These are phyloP conservation scores for Neurospora tetrasperma DNA, from an alignment of 495 filamentous ascomycete genomes.

Conservation along the genomic window DNA sequence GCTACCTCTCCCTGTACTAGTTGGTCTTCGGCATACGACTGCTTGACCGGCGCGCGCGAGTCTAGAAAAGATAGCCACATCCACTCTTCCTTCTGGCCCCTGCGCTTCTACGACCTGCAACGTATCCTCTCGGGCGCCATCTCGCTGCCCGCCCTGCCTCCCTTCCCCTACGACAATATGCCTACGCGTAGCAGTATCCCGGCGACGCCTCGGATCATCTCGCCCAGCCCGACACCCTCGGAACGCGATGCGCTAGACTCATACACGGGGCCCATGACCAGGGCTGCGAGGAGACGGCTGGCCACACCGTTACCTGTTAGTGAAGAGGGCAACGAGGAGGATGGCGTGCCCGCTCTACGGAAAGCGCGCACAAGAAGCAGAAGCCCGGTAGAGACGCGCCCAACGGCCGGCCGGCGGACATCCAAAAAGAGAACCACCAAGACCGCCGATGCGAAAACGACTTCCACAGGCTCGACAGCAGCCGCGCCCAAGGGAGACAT, in stretches of 20 bases:
- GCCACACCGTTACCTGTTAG: constrained; percentile 30
- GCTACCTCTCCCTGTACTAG: neutral
- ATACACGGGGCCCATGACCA: constrained; percentile 53
- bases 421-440: constrained; percentile 17
- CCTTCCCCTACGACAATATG: constrained; percentile 32
- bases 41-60: constrained; percentile 19
- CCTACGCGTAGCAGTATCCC: constrained; percentile 28
- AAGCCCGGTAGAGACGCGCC: constrained; percentile 39
- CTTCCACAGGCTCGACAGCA: constrained; percentile 2
- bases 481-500: constrained; percentile 1
- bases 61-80: constrained; percentile 41
- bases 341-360: constrained; percentile 28
- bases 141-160: constrained; percentile 34
- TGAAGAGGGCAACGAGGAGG: constrained; percentile 23
- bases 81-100: constrained; percentile 33
- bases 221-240: constrained; percentile 56
- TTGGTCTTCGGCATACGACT: neutral
- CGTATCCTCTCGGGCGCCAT: constrained; percentile 45
- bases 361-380: constrained; percentile 39
- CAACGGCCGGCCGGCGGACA: constrained; percentile 37
- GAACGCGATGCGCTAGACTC: constrained; percentile 34
- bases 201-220: constrained; percentile 59
- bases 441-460: constrained; percentile 4
- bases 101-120: constrained; percentile 32
- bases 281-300: constrained; percentile 45